A percentile compares a stretch with the other conserved stretches of the same genome.
These are phyloP conservation scores for Didymella pomorum DNA, from an alignment of 2,329 filamentous ascomycete genomes.

Conservation along the genomic window DNA sequence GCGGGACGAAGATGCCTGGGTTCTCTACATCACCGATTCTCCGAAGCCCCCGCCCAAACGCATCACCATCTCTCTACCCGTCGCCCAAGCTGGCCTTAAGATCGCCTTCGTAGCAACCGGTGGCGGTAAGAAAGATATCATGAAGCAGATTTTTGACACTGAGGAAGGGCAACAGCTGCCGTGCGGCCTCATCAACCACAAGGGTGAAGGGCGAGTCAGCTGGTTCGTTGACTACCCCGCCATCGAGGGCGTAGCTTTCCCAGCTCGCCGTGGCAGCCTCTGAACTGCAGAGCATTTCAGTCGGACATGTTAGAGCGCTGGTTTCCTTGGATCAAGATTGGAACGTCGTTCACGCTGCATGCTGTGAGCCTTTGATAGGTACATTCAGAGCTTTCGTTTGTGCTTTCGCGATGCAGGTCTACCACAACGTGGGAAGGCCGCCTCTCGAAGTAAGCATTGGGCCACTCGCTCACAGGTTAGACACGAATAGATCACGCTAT, in stretches of 20 bases:
- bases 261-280: constrained; percentile 71
- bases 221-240: constrained; percentile 95
- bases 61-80: constrained; percentile 91
- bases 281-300: constrained; percentile 42
- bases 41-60: constrained; percentile 91
- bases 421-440: constrained; percentile 23
- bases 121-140: constrained; percentile 84
- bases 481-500: constrained; percentile 34
- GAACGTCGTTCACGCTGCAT: constrained; percentile 17
- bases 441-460: constrained; percentile 36
- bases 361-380: constrained; percentile 17
- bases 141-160: constrained; percentile 89
- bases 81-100: constrained; percentile 84
- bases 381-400: constrained; percentile 25
- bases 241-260: constrained; percentile 84
- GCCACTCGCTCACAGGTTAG: constrained; percentile 33
- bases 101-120: constrained; percentile 94
- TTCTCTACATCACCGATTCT: constrained; percentile 88
- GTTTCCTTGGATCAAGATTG: constrained; percentile 13
- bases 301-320: constrained; percentile 1
- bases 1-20: constrained; percentile 88
- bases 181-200: constrained; percentile 86
- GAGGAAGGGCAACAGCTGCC: constrained; percentile 78
- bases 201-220: constrained; percentile 82
- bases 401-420: constrained; percentile 41